Conservation (phyloP, 2,329 filamentous ascomycete genomes). For the Aurifilum marmelostoma region DNA sequence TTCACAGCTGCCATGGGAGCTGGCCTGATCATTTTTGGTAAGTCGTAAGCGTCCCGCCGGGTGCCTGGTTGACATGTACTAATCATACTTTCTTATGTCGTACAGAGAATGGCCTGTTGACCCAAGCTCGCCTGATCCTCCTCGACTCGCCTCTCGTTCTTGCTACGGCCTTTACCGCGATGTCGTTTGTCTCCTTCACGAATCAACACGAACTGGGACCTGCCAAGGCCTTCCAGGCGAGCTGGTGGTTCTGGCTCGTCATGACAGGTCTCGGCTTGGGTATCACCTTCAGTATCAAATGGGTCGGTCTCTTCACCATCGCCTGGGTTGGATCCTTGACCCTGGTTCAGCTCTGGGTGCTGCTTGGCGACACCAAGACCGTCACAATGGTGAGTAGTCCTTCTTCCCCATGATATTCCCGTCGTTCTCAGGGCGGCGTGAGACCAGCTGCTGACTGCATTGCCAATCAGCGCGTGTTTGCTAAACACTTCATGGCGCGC, state of each 20-base stretch:
- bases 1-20: constrained; percentile 83
- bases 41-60: constrained; percentile 40
- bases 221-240: constrained; percentile 79
- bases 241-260: constrained; percentile 98
- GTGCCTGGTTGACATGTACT: constrained; percentile 32
- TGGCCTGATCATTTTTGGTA: constrained; percentile 87
- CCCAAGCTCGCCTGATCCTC: constrained; percentile 92
- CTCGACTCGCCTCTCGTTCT: constrained; percentile 94
- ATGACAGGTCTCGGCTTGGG: constrained; percentile 86
- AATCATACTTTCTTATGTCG: constrained; percentile 32
- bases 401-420: neutral
- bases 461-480: constrained; percentile 70
- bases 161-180: constrained; percentile 87
- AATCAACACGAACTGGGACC: constrained; percentile 97
- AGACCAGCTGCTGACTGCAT: neutral
- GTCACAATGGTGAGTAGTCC: constrained; percentile 62
- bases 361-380: constrained; percentile 85
- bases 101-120: constrained; percentile 90
- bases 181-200: constrained; percentile 89
- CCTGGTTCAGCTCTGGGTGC: constrained; percentile 88
- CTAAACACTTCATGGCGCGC: constrained; percentile 92
- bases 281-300: constrained; percentile 93
- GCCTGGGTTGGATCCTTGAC: constrained; percentile 96
- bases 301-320: constrained; percentile 98
- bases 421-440: neutral